phyloP scores from a whole-genome alignment of 306 rosid species.

The Sphenostylis stenocarpa region DNA sequence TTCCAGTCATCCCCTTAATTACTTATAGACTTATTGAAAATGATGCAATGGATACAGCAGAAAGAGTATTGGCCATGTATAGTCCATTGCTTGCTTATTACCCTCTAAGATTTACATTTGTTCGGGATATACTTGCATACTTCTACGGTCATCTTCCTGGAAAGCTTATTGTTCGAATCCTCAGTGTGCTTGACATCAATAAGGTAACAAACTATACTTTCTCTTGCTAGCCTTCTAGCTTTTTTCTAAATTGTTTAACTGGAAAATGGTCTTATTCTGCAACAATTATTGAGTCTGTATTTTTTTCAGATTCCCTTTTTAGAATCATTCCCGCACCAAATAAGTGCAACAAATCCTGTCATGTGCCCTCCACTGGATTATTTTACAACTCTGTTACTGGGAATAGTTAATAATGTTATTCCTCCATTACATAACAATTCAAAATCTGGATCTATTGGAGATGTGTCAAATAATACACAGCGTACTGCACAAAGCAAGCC shows the following conservation, averaged over 20 bases:
- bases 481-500: constrained; percentile 74
- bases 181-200: constrained; percentile 71
- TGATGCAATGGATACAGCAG: constrained; percentile 85
- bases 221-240: constrained; percentile 7
- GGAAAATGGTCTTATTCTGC: constrained; percentile 2
- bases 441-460: constrained; percentile 67
- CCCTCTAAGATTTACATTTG: constrained; percentile 92
- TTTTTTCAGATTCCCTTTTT: constrained; percentile 87
- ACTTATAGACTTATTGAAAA: constrained; percentile 91
- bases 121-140: constrained; percentile 96
- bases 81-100: constrained; percentile 69
- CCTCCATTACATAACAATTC: constrained; percentile 85
- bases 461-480: constrained; percentile 49
- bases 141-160: constrained; percentile 90
- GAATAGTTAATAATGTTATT: constrained; percentile 93
- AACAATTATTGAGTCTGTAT: constrained; percentile 28
- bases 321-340: constrained; percentile 84
- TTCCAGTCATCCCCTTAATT: constrained; percentile 93
- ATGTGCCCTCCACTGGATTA: constrained; percentile 94
- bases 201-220: constrained; percentile 59
- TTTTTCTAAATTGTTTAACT: constrained; percentile 23
- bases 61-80: constrained; percentile 68
- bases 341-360: constrained; percentile 70
- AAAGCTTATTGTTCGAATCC: constrained; percentile 80
- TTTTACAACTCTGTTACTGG: constrained; percentile 84